Percentiles rank a stretch among this genome's conserved stretches.
Conservation (phyloP, 371 early-diverging fungal genomes). For the Mucor lusitanicus region DNA sequence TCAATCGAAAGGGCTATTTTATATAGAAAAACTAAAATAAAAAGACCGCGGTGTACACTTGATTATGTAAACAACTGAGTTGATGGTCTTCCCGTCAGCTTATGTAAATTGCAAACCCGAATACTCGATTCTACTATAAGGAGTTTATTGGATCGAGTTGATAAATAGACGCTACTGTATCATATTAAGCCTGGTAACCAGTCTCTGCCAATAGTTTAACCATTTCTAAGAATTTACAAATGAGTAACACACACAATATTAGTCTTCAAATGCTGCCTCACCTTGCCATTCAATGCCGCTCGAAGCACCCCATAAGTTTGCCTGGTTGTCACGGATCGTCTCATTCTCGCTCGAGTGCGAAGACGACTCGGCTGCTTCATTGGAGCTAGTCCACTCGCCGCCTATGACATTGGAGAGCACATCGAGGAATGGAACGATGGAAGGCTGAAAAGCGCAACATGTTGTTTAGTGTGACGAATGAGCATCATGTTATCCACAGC, state of each 20-base stretch:
- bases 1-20: background rate
- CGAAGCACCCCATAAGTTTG: conserved; percentile 29
- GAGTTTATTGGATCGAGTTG: background rate
- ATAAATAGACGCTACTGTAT: background rate
- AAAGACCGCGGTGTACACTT: conserved; percentile 14
- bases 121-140: background rate
- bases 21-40: conserved; percentile 2
- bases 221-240: conserved; percentile 17
- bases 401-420: conserved; percentile 11
- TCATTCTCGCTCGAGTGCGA: background rate
- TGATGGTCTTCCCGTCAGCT: conserved; percentile 4
- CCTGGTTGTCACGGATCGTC: conserved; percentile 6
- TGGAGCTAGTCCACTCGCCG: conserved; percentile 1
- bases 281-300: conserved; percentile 43
- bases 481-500: background rate
- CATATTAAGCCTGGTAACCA: conserved; percentile 13
- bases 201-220: conserved; percentile 24
- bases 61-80: conserved; percentile 26
- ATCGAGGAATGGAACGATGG: conserved; percentile 28
- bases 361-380: background rate
- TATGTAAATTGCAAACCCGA: conserved; percentile 7
- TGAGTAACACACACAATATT: background rate
- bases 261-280: conserved; percentile 4
- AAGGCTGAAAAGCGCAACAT: conserved; percentile 15
- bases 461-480: background rate